Conservation (phyloP, 768 basidiomycete species). For the Lentinula edodes region DNA sequence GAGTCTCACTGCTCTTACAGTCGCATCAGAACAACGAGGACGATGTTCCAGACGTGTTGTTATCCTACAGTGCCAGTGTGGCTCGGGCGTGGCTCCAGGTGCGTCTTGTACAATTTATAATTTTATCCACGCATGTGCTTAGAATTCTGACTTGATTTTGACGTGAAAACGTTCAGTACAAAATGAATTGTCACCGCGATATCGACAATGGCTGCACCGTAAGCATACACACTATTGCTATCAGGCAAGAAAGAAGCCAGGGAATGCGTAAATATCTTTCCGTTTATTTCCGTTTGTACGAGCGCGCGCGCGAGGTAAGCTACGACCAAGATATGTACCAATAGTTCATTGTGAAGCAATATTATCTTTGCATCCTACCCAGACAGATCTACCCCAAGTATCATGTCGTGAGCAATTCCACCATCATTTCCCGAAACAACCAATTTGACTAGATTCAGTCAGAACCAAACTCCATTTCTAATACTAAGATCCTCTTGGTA, state of each 20-base stretch:
- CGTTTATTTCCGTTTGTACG: background rate
- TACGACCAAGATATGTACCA: background rate
- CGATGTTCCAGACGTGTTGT: no score
- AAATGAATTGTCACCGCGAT: background rate
- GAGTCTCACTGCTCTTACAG: no score
- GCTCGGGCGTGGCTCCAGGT: no score
- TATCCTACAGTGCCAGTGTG: no score
- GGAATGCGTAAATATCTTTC: background rate
- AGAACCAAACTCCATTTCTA: background rate
- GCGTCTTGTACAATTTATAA: no score
- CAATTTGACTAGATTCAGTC: background rate
- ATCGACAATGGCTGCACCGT: no score
- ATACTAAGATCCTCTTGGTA: no score
- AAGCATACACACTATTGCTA: no score
- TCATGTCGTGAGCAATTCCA: background rate
- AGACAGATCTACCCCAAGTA: background rate
- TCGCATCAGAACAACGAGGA: no score
- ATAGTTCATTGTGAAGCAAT: background rate
- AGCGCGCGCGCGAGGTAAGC: background rate
- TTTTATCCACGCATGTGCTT: background rate
- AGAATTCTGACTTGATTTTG: background rate
- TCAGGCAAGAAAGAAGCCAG: background rate
- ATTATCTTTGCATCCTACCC: background rate
- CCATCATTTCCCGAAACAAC: background rate
- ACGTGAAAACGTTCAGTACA: background rate